A percentile compares a stretch with the other conserved stretches of the same genome.
phyloP scores from a whole-genome alignment of 306 rosid genomes.

The Gleditsia sinensis region DNA sequence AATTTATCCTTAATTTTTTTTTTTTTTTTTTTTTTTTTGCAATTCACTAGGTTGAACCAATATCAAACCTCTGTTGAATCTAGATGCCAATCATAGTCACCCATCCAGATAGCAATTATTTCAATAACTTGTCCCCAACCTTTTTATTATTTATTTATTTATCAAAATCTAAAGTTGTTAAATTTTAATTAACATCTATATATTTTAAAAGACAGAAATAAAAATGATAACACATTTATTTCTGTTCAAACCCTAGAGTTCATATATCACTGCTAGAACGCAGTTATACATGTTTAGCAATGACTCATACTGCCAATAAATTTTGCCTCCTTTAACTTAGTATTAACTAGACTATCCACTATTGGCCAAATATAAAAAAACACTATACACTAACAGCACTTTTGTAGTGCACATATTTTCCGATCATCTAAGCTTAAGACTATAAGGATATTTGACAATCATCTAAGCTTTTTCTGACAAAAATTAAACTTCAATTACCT shows the following conservation, averaged over 20 bases:
- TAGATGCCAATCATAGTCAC: neutral
- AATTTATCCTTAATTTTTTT: too few relatives aligned
- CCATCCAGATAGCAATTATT: neutral
- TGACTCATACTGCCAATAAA: neutral
- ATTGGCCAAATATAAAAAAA: too few relatives aligned
- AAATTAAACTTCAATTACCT: slow-evolving; percentile 53
- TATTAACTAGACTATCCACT: neutral
- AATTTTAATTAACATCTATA: neutral
- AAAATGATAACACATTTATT: neutral
- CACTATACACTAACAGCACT: too few relatives aligned
- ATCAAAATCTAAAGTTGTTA: neutral
- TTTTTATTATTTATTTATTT: neutral
- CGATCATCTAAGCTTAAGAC: neutral
- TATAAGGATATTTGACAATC: too few relatives aligned
- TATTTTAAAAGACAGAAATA: neutral
- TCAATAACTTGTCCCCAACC: neutral
- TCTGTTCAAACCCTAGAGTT: too few relatives aligned
- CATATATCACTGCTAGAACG: neutral
- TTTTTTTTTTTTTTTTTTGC: too few relatives aligned
- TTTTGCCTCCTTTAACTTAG: neutral
- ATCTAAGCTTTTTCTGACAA: neutral
- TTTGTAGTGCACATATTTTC: neutral
- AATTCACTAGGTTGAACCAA: neutral
- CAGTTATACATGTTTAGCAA: neutral
- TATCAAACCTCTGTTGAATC: neutral